Conservation (phyloP, 1,284 basidiomycete genomes). For the Boletus mariae region DNA sequence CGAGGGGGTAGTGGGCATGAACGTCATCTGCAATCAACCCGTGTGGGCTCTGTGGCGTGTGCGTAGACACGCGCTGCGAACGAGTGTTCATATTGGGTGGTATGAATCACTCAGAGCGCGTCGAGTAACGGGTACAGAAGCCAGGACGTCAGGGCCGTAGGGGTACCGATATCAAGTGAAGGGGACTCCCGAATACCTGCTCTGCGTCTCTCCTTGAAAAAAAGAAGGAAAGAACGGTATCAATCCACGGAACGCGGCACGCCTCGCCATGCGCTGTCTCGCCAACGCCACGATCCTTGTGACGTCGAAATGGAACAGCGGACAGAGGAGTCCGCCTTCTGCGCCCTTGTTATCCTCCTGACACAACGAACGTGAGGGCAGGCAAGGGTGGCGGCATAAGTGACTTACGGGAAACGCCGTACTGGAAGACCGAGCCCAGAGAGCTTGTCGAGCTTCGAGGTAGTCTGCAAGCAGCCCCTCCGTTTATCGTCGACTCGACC, state of each 20-base stretch:
- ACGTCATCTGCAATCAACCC: slow-evolving; percentile 54
- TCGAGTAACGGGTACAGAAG: slow-evolving; percentile 39
- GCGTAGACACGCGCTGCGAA: slow-evolving; percentile 59
- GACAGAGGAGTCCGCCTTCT: slow-evolving; percentile 19
- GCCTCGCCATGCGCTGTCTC: slow-evolving; percentile 5
- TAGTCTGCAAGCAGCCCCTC: slow-evolving; percentile 23
- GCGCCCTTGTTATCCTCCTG: background rate
- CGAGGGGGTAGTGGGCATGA: slow-evolving; percentile 53
- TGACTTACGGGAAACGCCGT: slow-evolving; percentile 13
- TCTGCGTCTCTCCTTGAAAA: slow-evolving; percentile 37
- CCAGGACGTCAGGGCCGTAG: slow-evolving; percentile 22
- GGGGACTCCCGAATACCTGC: slow-evolving; percentile 18
- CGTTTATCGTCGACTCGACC: slow-evolving; percentile 26
- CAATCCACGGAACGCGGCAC: slow-evolving; percentile 13
- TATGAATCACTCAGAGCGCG: slow-evolving; percentile 50
- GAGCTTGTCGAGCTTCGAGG: slow-evolving; percentile 11
- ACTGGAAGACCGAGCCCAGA: slow-evolving; percentile 8
- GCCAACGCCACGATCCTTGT: slow-evolving; percentile 17
- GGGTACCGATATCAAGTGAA: background rate
- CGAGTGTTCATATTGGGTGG: slow-evolving; percentile 59
- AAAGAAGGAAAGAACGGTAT: background rate
- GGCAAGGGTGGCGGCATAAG: no score
- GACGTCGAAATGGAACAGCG: slow-evolving; percentile 28
- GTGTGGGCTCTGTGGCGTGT: slow-evolving; percentile 22
- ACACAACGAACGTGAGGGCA: background rate